Percentiles rank a stretch among this genome's conserved stretches.
These are phyloP conservation scores for Leccinum angustisporum DNA, from an alignment of 1,284 basidiomycete genomes.

Conservation along the genomic window DNA sequence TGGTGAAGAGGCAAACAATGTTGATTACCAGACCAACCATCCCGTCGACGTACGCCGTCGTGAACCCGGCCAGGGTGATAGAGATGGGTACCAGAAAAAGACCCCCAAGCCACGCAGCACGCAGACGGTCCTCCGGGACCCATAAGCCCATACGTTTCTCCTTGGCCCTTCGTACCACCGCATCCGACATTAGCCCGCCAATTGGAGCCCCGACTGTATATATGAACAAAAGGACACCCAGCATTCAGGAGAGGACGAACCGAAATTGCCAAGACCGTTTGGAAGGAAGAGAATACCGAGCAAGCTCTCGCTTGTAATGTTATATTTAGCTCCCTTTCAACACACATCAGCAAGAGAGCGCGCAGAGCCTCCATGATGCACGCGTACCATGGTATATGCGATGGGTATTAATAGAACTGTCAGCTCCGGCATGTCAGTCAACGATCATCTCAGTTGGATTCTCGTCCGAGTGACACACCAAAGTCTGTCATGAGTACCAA, in stretches of 20 bases:
- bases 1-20: slow-evolving; percentile 45
- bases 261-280: slow-evolving; percentile 59
- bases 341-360: slow-evolving; percentile 1
- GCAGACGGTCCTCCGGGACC: slow-evolving; percentile 63
- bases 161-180: slow-evolving; percentile 45
- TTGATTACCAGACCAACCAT: slow-evolving; percentile 41
- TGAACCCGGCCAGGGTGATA: slow-evolving; percentile 21
- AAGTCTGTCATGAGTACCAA: slow-evolving; percentile 46
- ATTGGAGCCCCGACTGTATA: slow-evolving; percentile 50
- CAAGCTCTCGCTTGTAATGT: slow-evolving; percentile 57
- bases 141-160: slow-evolving; percentile 47
- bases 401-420: slow-evolving; percentile 39
- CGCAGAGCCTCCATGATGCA: background rate
- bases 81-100: slow-evolving; percentile 41
- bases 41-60: slow-evolving; percentile 39
- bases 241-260: slow-evolving; percentile 28
- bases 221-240: background rate
- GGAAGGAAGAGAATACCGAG: slow-evolving; percentile 63
- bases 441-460: background rate
- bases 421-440: background rate
- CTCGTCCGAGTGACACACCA: slow-evolving; percentile 29
- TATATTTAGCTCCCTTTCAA: slow-evolving; percentile 53
- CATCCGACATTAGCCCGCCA: slow-evolving; percentile 54
- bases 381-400: slow-evolving; percentile 34
- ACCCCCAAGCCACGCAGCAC: slow-evolving; percentile 47